Base-by-base conservation (phyloP, 441 rosid genomes). In the Populus hybrid region DNA sequence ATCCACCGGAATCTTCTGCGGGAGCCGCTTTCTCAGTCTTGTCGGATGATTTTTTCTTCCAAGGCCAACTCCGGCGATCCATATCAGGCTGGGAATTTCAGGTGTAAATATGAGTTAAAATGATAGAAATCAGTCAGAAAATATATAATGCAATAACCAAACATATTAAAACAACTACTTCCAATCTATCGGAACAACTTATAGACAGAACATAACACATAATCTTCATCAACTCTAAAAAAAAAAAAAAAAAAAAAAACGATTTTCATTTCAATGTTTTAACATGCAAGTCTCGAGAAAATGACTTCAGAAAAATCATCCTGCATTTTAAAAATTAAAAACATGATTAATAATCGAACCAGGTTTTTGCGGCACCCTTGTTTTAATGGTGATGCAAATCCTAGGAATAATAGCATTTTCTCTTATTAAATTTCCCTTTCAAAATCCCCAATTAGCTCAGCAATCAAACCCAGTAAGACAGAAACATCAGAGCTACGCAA, bases 11-110 rank as follows among this genome's bases (percentile, higher is more conserved):
- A 46, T 85, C 89, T 30, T 77, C 75, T 11, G 87, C 84, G 0
- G 88, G 83, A 1, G 82, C 77, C 34, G 87, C 89, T 78, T 87
- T 92, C 50, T 89, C 92, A 71, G 86, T 72, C 84, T 93, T 93
- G 67, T 93, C 98, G 4, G 97, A 89, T 30, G 98, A 90, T 72
- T 92, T 95, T 85, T 89, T 94, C 94, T 94, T 95, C 99, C 98
- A 94, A 23, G 97, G 99, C 98, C 99, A 95, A 74, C 94, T 87
- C 83, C 93, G 89, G 65, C 97, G 94, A 78, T 93, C 98, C 99
- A 95, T 95, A 18, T 71, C 59, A 7, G 30, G 42, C 82, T 79
- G 78, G 4, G 23, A 61, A 24, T 57, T 57, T n/a, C 67, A 57
- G 9, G 21, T 46, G 30, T 38, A 74, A 35, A 61, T 46, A 42